Percentiles rank a stretch among this genome's conserved stretches.
Conservation (phyloP, 768 basidiomycete genomes). For the Boletales sp. region DNA sequence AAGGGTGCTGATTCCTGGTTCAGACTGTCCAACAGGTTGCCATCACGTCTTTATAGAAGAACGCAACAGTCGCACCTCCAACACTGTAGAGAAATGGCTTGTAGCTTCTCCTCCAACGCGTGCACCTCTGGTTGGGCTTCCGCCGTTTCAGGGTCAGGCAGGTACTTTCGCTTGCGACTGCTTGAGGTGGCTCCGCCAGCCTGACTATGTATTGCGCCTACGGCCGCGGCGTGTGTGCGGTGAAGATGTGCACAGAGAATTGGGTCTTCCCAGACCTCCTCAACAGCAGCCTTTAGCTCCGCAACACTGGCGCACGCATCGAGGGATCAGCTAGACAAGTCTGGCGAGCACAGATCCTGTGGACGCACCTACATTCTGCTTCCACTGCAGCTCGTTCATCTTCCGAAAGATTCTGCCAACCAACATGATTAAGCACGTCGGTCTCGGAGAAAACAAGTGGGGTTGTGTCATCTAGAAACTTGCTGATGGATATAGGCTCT, state of each 20-base stretch:
- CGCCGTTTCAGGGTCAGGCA: constrained; percentile 13
- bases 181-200: constrained; percentile 27
- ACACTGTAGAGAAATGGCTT: constrained; percentile 48
- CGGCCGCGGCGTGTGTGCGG: constrained; percentile 47
- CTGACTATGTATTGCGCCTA: constrained; percentile 35
- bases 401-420: constrained; percentile 24
- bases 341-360: not conserved
- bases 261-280: constrained; percentile 52
- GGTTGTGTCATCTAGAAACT: constrained; percentile 40
- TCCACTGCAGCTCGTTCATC: constrained; percentile 30
- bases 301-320: constrained; percentile 41
- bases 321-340: not conserved
- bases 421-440: constrained; percentile 11
- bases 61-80: constrained; percentile 50
- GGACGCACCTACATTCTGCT: constrained; percentile 42
- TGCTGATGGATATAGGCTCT: constrained; percentile 44
- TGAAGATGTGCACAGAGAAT: constrained; percentile 53
- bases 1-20: constrained; percentile 54
- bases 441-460: constrained; percentile 5
- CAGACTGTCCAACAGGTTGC: constrained; percentile 36
- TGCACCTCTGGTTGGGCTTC: constrained; percentile 45
- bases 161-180: constrained; percentile 36
- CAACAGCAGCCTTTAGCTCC: constrained; percentile 45
- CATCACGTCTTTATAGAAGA: not conserved
- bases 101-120: constrained; percentile 49